phyloP scores from a whole-genome alignment of 495 filamentous ascomycete genomes.

The Penicillium odoratum region DNA sequence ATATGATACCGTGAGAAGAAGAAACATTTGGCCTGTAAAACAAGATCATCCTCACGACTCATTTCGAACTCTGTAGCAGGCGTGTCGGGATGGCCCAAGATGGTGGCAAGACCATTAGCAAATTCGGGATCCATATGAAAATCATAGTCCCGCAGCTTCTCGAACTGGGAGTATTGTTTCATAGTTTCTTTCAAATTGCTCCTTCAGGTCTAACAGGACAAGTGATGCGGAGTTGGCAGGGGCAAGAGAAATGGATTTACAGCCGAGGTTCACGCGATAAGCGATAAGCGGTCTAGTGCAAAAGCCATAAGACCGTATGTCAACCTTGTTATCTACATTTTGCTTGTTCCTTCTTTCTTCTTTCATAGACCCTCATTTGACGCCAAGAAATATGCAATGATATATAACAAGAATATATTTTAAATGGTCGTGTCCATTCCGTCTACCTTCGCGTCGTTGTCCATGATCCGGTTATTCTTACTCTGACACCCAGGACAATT shows the following conservation, averaged over 20 bases:
- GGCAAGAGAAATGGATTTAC: neutral
- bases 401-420: conserved; percentile 11
- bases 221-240: conserved; percentile 10
- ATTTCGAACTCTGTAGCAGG: conserved; percentile 47
- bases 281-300: neutral
- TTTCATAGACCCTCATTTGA: neutral
- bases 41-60: conserved; percentile 42
- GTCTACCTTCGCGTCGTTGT: conserved; percentile 7
- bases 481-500: conserved; percentile 96
- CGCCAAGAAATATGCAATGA: conserved; percentile 24
- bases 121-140: conserved; percentile 48
- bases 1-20: conserved; percentile 47
- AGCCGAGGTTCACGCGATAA: neutral
- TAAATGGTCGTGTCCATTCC: conserved; percentile 37
- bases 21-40: conserved; percentile 54
- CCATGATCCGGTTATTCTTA: conserved; percentile 21
- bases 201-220: neutral
- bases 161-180: conserved; percentile 21
- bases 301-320: neutral
- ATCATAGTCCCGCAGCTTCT: conserved; percentile 35
- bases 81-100: conserved; percentile 43
- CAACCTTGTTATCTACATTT: neutral
- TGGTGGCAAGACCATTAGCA: conserved; percentile 48
- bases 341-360: neutral
- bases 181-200: conserved; percentile 11